These are phyloP conservation scores for Botrytis paeoniae DNA, from an alignment of 2,329 filamentous ascomycete genomes.

Conservation along the genomic window DNA sequence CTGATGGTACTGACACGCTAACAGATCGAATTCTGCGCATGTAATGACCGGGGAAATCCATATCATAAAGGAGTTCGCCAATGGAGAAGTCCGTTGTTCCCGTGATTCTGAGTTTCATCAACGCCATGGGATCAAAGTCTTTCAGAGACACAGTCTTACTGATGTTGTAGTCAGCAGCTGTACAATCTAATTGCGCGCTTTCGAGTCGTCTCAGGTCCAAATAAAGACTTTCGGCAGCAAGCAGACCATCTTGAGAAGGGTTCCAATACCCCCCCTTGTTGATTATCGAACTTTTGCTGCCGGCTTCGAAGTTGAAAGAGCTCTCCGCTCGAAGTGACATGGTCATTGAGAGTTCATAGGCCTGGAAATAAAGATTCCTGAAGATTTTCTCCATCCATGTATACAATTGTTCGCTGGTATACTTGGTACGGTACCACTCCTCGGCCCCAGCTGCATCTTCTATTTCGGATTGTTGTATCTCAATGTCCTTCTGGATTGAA, in stretches of 20 bases:
- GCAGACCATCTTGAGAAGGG: slow-evolving; percentile 12
- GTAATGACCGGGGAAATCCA: slow-evolving; percentile 21
- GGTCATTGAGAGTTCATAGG: background rate
- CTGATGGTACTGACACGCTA: slow-evolving; percentile 9
- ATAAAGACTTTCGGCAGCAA: slow-evolving; percentile 17
- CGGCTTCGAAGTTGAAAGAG: background rate
- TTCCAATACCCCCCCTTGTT: slow-evolving; percentile 8
- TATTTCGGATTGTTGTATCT: background rate
- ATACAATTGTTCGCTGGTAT: background rate
- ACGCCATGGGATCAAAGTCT: slow-evolving; percentile 14
- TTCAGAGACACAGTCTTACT: slow-evolving; percentile 10
- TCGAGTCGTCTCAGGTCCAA: slow-evolving; percentile 9
- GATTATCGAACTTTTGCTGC: background rate
- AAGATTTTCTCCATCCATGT: background rate
- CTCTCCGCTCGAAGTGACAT: background rate
- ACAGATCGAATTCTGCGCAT: slow-evolving; percentile 20
- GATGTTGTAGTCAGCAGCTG: slow-evolving; percentile 18
- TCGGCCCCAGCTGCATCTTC: background rate
- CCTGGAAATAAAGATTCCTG: background rate
- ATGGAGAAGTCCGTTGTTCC: slow-evolving; percentile 19
- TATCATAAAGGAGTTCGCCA: slow-evolving; percentile 19
- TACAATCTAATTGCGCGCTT: background rate
- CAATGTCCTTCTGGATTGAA: slow-evolving; percentile 3
- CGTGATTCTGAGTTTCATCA: slow-evolving; percentile 14
- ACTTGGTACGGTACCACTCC: slow-evolving; percentile 3